Evolutionary conservation across 23 red algal genomes (phyloP).

Genomic region (Cyanidiococcus yangmingshanensis): DNA sequence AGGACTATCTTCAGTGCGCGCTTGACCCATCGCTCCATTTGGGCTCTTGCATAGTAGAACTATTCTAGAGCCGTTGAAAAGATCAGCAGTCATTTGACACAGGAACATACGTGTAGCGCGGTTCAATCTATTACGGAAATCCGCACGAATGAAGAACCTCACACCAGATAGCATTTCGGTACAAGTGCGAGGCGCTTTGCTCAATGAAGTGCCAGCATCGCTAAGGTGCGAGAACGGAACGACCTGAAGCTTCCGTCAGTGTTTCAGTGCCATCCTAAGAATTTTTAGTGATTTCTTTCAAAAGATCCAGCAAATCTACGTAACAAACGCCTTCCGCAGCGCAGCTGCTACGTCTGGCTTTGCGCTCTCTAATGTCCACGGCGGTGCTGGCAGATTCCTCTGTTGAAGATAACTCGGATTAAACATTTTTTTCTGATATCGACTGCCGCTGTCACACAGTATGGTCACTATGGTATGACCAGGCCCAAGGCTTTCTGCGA

Average conservation of each 20-base stretch:
- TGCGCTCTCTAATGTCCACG: conserved; percentile 14
- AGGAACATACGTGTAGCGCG: too few relatives aligned
- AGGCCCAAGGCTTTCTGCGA: conserved; percentile 43
- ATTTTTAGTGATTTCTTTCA: neutral
- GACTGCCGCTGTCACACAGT: conserved; percentile 52
- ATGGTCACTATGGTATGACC: conserved; percentile 69
- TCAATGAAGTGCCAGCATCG: too few relatives aligned
- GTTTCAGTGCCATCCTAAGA: too few relatives aligned
- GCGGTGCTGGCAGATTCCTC: conserved; percentile 32
- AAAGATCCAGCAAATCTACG: neutral
- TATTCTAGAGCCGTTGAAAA: too few relatives aligned
- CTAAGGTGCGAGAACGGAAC: too few relatives aligned
- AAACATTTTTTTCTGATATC: conserved; percentile 60
- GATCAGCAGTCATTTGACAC: too few relatives aligned
- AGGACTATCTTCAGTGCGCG: too few relatives aligned
- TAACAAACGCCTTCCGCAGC: neutral
- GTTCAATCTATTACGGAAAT: too few relatives aligned
- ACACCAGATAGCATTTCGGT: neutral
- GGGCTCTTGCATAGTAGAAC: too few relatives aligned
- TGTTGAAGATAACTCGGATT: conserved; percentile 30
- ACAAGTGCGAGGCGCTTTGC: too few relatives aligned
- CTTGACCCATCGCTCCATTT: too few relatives aligned
- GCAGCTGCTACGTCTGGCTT: neutral
- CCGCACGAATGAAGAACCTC: neutral
- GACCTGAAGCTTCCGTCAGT: too few relatives aligned